Conservation (phyloP, 768 basidiomycete species). For the Saitozyma sp. region DNA sequence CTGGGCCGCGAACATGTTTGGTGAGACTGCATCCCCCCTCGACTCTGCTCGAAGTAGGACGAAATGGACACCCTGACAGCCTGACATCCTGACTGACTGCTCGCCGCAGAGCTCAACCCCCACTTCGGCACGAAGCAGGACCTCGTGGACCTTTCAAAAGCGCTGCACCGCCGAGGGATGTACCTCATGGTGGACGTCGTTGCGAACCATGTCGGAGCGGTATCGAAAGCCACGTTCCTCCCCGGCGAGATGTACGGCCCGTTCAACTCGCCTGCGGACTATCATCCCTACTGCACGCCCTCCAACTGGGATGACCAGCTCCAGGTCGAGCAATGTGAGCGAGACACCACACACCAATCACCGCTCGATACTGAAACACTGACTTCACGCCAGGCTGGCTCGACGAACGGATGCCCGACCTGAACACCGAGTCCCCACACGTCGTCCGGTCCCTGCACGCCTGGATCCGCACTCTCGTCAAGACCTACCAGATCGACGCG, state of each 20-base stretch:
- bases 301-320: slow-evolving; percentile 64
- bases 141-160: slow-evolving; percentile 42
- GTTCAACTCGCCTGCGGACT: slow-evolving; percentile 56
- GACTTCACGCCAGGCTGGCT: slow-evolving; percentile 60
- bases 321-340: slow-evolving; percentile 65
- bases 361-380: not conserved
- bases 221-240: slow-evolving; percentile 64
- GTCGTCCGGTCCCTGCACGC: slow-evolving; percentile 65
- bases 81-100: not conserved
- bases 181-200: slow-evolving; percentile 56
- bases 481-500: slow-evolving; percentile 76
- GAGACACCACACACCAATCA: no score
- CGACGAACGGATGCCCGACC: slow-evolving; percentile 72
- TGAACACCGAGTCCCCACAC: slow-evolving; percentile 70
- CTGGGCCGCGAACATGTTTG: slow-evolving; percentile 44
- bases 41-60: not conserved
- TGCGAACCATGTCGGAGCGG: slow-evolving; percentile 76
- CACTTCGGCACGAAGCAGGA: slow-evolving; percentile 48
- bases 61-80: no score
- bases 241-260: slow-evolving; percentile 37
- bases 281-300: slow-evolving; percentile 72
- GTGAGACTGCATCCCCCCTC: slow-evolving; percentile 9
- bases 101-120: slow-evolving; percentile 36
- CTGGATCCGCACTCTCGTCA: slow-evolving; percentile 70
- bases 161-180: slow-evolving; percentile 51